phyloP scores from a whole-genome alignment of 345 rosid species.

The Fremontodendron californicum region DNA sequence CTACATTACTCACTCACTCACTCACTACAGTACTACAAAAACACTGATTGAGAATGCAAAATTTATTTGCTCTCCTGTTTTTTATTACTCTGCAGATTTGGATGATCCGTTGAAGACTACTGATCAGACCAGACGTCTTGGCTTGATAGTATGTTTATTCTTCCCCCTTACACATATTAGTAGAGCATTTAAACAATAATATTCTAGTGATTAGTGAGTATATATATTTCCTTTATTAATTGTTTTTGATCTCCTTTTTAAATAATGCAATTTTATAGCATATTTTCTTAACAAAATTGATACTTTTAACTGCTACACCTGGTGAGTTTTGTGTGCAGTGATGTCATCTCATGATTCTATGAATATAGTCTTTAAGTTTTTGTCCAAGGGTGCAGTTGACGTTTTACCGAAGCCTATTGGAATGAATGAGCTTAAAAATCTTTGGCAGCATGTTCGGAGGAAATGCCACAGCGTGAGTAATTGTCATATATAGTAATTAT shows the following conservation, averaged over 20 bases:
- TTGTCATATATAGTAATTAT: conserved; percentile 23
- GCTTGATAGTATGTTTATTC: conserved; percentile 60
- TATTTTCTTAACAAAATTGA: conserved; percentile 18
- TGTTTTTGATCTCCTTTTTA: not conserved
- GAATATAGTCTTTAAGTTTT: conserved; percentile 51
- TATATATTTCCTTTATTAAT: conserved; percentile 13
- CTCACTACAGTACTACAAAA: too few species aligned
- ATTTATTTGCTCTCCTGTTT: not conserved
- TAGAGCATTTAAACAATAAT: too few species aligned
- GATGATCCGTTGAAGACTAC: conserved; percentile 96
- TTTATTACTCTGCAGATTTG: conserved; percentile 45
- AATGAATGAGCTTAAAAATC: conserved; percentile 58
- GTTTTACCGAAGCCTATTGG: conserved; percentile 54
- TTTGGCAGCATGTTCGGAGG: conserved; percentile 67
- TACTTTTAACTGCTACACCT: conserved; percentile 26
- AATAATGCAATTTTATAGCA: not conserved
- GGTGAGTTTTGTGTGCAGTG: conserved; percentile 50
- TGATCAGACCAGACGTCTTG: conserved; percentile 89
- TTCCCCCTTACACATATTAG: too few species aligned
- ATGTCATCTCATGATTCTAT: conserved; percentile 56
- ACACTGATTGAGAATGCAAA: not conserved
- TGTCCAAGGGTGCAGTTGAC: conserved; percentile 57
- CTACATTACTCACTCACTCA: too few species aligned
- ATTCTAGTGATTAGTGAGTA: conserved; percentile 59
- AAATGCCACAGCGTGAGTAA: conserved; percentile 52